These are phyloP conservation scores for Acer yangbiense DNA, from an alignment of 345 rosid genomes.

Conservation along the genomic window DNA sequence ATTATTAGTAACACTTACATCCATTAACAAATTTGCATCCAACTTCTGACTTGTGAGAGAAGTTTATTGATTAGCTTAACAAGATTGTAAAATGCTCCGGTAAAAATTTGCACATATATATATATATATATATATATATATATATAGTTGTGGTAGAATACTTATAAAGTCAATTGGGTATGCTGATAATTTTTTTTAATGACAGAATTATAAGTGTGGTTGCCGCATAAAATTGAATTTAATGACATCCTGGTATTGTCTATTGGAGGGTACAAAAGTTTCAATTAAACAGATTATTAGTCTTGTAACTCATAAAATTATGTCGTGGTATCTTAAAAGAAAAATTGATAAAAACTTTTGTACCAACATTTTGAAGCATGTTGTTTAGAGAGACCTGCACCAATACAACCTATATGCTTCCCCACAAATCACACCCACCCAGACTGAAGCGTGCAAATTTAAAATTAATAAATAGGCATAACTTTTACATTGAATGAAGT, in stretches of 20 bases:
- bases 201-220: not conserved
- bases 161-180: not conserved
- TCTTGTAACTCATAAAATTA: not conserved
- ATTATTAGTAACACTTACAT: not conserved
- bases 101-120: not conserved
- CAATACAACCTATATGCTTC: not conserved
- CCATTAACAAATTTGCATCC: not conserved
- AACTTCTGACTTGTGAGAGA: not conserved
- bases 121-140: not conserved
- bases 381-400: not conserved
- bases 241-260: not conserved
- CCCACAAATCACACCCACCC: not conserved
- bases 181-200: not conserved
- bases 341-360: not conserved
- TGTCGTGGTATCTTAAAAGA: not conserved
- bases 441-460: not conserved
- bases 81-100: constrained; percentile 9
- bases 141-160: not conserved
- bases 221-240: not conserved
- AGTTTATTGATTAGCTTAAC: constrained; percentile 1
- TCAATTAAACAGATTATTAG: not conserved
- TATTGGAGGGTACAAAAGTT: not conserved
- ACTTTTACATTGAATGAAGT: not conserved
- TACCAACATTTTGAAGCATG: not conserved
- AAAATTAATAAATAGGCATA: not conserved